Evolutionary conservation across 2,329 filamentous ascomycete genomes (phyloP).

Genomic region (Aspergillus sp.): DNA sequence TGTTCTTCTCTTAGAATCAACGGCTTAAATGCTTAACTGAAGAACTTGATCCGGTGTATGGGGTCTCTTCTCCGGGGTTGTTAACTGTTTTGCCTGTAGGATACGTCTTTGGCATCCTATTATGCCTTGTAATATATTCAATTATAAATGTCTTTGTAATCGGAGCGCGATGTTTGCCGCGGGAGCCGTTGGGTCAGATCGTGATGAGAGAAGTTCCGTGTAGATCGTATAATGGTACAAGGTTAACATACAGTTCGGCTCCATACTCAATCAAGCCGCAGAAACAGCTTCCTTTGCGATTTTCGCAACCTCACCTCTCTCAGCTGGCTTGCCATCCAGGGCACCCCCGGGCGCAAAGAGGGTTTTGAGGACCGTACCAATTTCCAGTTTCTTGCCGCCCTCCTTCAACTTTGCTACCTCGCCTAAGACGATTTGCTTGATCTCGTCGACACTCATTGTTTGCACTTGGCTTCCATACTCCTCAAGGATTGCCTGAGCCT

Average conservation of each 20-base stretch:
- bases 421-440: constrained; percentile 36
- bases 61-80: not conserved
- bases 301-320: constrained; percentile 42
- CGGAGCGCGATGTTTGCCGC: not conserved
- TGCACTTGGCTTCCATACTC: constrained; percentile 46
- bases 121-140: not conserved
- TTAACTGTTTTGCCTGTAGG: not conserved
- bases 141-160: not conserved
- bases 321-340: constrained; percentile 46
- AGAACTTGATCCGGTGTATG: not conserved
- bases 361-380: constrained; percentile 43
- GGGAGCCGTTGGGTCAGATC: not conserved
- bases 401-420: constrained; percentile 37
- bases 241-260: constrained; percentile 22
- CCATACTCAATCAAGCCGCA: constrained; percentile 13
- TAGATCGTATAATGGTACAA: constrained; percentile 22
- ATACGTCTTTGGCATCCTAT: not conserved
- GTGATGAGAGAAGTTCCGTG: not conserved
- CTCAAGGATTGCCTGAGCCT: constrained; percentile 44
- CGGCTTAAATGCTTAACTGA: not conserved
- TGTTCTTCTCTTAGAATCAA: constrained; percentile 32
- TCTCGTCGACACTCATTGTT: constrained; percentile 42
- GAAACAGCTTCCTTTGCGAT: constrained; percentile 39
- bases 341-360: constrained; percentile 43
- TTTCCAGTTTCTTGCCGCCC: constrained; percentile 35